Evolutionary conservation across 2,329 filamentous ascomycete species (phyloP), one percentile per base, ranked within the genome.

Genomic region (Aspergillus tamarii): DNA sequence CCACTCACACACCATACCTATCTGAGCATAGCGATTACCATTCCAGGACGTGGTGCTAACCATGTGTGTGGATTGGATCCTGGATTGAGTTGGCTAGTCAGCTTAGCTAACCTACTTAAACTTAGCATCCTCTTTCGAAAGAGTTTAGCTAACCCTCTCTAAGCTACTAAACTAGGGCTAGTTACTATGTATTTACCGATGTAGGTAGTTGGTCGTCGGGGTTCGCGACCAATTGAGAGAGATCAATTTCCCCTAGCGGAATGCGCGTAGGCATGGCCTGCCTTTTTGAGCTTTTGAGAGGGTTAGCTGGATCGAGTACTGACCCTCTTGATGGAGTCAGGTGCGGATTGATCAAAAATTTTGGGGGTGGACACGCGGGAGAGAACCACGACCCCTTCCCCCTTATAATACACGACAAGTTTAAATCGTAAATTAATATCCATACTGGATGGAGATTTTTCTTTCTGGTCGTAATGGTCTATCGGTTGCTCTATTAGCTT

Each of bases 401-500:
- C 41, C 34, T 16, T 8, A 16, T n/a, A 9, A 41, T 19, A 41
- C 7, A 41, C 39, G 7, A 41, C 39, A 41, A 41, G 39, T 41
- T 36, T 39, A 48, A 46, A 57, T 28, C 39, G 39, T 57, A 46
- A 57, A 57, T 41, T 36, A 58, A 48, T 45, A 19, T 48, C 19
- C 23, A 50, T 50, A 48, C 23, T 26, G 28, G 28, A 52, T 32
- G 48, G 28, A 32, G 19, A 5, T 41, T 39, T 39, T 26, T 55
- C 8, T 19, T 39, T 39, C n/a, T 16, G n/a, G 14, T 28, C 23
- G 14, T 19, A 14, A 50, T 50, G 46, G 26, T 30, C 28, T 21
- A 32, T 32, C 46, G 8, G 30, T 26, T 26, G 26, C 58, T 64
- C 64, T 43, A 62, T 62, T 59, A 34, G 32, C 59, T 63, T 64